These are phyloP conservation scores for Cryphonectria carpinicola DNA, from an alignment of 2,329 filamentous ascomycete genomes.

Conservation along the genomic window DNA sequence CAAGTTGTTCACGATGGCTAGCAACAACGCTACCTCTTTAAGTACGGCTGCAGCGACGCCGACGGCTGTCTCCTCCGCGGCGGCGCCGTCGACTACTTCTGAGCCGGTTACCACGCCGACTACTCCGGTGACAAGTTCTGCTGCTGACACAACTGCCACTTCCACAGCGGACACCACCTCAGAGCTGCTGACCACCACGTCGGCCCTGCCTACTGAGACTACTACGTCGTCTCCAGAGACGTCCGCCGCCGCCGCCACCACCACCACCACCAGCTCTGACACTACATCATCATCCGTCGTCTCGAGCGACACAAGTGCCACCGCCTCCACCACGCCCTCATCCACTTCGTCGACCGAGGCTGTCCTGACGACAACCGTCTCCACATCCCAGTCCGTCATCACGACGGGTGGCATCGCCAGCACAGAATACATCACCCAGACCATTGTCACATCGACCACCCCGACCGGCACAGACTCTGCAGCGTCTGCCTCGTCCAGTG, in stretches of 20 bases:
- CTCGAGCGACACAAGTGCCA: conserved; percentile 6
- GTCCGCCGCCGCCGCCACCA: background rate
- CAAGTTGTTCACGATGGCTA: conserved; percentile 27
- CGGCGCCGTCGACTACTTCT: conserved; percentile 23
- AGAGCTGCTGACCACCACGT: background rate
- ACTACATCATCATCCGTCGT: conserved; percentile 3
- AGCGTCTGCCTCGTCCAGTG: conserved; percentile 13
- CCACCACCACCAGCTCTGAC: conserved; percentile 7
- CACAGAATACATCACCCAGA: conserved; percentile 24
- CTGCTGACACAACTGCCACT: conserved; percentile 28
- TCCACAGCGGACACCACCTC: conserved; percentile 22
- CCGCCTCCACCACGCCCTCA: conserved; percentile 11
- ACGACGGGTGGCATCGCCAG: conserved; percentile 21
- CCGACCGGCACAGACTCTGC: conserved; percentile 16
- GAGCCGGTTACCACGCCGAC: conserved; percentile 20
- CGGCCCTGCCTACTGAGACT: conserved; percentile 12
- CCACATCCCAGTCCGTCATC: conserved; percentile 17
- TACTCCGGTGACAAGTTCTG: conserved; percentile 25
- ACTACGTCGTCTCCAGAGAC: conserved; percentile 1
- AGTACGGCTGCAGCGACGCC: conserved; percentile 26
- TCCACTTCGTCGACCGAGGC: conserved; percentile 7
- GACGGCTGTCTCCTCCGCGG: conserved; percentile 20
- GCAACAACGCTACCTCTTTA: conserved; percentile 25
- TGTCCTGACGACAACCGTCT: conserved; percentile 15
- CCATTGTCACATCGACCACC: conserved; percentile 28